A percentile compares a stretch with the other conserved stretches of the same genome.
Conservation (phyloP, 352 stramenopile species). For the Phytophthora sp. region DNA sequence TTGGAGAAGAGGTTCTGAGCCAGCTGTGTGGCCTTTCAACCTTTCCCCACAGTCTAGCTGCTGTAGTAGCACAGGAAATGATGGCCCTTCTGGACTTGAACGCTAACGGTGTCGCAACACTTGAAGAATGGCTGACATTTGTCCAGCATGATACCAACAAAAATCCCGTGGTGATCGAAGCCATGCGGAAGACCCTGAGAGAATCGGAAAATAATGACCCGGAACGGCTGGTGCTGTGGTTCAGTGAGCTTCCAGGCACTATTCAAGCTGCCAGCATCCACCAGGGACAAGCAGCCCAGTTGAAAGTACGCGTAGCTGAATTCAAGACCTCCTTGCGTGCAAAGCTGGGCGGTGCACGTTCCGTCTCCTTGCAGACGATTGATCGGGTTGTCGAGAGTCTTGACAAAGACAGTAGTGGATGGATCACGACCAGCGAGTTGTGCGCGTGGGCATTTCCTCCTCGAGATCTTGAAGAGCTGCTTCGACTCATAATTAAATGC, state of each 20-base stretch:
- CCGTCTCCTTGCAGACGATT: constrained; percentile 32
- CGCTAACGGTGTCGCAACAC: constrained; percentile 60
- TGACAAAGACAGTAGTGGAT: constrained; percentile 66
- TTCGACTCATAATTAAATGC: constrained; percentile 39
- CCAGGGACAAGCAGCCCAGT: constrained; percentile 13
- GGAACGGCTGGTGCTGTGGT: constrained; percentile 47
- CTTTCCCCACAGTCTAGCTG: constrained; percentile 7
- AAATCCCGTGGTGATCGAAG: constrained; percentile 32
- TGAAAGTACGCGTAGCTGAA: constrained; percentile 61
- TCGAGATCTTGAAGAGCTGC: constrained; percentile 71
- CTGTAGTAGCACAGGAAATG: constrained; percentile 38
- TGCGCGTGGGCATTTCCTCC: constrained; percentile 55
- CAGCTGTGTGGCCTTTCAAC: constrained; percentile 26
- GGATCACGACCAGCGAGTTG: constrained; percentile 71
- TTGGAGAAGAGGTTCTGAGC: constrained; percentile 8
- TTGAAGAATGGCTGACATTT: constrained; percentile 60
- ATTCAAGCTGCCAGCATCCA: constrained; percentile 22
- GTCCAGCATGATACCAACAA: constrained; percentile 24
- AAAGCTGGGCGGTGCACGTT: constrained; percentile 17
- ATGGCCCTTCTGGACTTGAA: constrained; percentile 56
- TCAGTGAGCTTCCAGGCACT: constrained; percentile 47
- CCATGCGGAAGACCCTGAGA: constrained; percentile 28
- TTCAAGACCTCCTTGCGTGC: constrained; percentile 61
- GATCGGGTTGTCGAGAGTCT: constrained; percentile 49
- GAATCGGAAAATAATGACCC: constrained; percentile 25